Base-by-base conservation (phyloP, 2,329 filamentous ascomycete species). In the Clonostachys byssicola region DNA sequence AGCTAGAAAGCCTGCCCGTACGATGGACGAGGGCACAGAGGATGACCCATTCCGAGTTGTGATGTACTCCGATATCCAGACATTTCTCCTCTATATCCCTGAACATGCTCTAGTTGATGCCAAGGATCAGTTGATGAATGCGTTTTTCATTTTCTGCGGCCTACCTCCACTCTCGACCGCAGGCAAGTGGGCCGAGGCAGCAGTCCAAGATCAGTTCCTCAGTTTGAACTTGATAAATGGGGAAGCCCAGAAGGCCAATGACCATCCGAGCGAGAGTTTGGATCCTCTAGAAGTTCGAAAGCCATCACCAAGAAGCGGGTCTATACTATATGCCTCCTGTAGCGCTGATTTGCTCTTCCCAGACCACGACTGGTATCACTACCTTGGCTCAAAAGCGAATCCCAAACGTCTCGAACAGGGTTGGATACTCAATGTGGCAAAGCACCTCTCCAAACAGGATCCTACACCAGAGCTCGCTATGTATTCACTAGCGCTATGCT, bases 41-140 rank as follows among this genome's bases (percentile, higher is more conserved):
- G 86, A 92, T 49, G 92, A 96, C 57, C 88, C 90, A 1, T 95
- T 88, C 54, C 80, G 91, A 35, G 81, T 94, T 5, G 79, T 96
- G 42, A 80, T 96, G 58, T 91, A 85, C 55, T 80, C 83, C 0
- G 94, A 97, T 60, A 72, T 96, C 17, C 70, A 81, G 51, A 73
- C 79, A 1, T 74, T 87, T 30, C 59, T 95, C 3, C 68, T 82
- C 34, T 56, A 68, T 44, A 63, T 85, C 5, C 78, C 80, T 0
- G 44, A 52, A 0, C 34, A 46, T 6, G 59, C 60, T 23, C 54
- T 73, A 48, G 47, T 60, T 47, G 49, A 50, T 3, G 58, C 79
- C 1, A 64, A 61, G 8, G 56, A 63, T 10, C 61, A 75, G 30
- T 63, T 95, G 1, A 46, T 94, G 17, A 80, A 92, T 56, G 83